Percentiles rank a stretch among this genome's conserved stretches.
Conservation (phyloP, 164 flowering plant genomes). For the Platanus orientalis region DNA sequence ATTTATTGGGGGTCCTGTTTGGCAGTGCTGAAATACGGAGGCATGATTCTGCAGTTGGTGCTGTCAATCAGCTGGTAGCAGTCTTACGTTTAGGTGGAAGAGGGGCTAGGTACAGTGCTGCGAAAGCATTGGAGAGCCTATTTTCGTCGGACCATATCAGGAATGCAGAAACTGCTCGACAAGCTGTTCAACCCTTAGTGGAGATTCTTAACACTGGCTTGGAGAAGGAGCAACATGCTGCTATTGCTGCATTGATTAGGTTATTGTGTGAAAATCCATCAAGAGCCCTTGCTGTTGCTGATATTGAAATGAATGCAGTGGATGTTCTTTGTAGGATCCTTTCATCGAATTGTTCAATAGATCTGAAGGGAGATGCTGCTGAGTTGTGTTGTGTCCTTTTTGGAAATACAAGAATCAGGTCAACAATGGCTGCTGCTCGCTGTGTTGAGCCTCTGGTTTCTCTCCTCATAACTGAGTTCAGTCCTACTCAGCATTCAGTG, state of each 20-base stretch:
- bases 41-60: conserved; percentile 88
- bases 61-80: conserved; percentile 93
- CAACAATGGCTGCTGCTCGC: conserved; percentile 88
- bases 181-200: conserved; percentile 94
- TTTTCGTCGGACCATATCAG: conserved; percentile 90
- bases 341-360: conserved; percentile 83
- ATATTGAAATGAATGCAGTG: conserved; percentile 93
- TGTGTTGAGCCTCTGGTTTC: conserved; percentile 97
- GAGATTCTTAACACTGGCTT: conserved; percentile 90
- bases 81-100: conserved; percentile 94
- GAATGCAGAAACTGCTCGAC: conserved; percentile 80
- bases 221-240: conserved; percentile 97
- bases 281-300: conserved; percentile 83
- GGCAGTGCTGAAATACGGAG: conserved; percentile 81
- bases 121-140: conserved; percentile 90
- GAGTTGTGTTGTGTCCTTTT: conserved; percentile 92
- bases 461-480: conserved; percentile 74
- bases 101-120: conserved; percentile 90
- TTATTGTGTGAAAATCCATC: conserved; percentile 83
- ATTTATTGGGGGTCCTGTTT: conserved; percentile 75
- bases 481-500: conserved; percentile 83
- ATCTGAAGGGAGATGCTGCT: conserved; percentile 93
- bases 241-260: conserved; percentile 78
- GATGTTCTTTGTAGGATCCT: conserved; percentile 92
- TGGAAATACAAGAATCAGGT: conserved; percentile 78